phyloP scores from a whole-genome alignment of 1,284 basidiomycete species.

The Cryptococcus sp. region DNA sequence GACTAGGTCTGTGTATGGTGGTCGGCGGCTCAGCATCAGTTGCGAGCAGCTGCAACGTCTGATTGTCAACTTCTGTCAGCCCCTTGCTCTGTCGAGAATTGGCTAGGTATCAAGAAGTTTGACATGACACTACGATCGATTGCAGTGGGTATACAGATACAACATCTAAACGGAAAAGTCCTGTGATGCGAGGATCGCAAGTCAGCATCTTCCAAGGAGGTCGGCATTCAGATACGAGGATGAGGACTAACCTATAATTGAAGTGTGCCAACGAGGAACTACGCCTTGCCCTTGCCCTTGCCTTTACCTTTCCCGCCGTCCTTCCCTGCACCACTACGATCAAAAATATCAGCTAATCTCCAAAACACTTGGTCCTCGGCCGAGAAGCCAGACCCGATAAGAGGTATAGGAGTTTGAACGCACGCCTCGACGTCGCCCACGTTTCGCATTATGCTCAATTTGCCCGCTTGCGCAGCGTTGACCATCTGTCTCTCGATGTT shows the following conservation, averaged over 20 bases:
- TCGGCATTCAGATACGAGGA: neutral
- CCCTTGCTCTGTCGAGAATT: too few relatives aligned
- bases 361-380: neutral
- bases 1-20: too few relatives aligned
- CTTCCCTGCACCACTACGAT: constrained; percentile 23
- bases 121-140: too few relatives aligned
- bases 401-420: constrained; percentile 9
- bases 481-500: constrained; percentile 89
- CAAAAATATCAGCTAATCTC: neutral
- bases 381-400: neutral
- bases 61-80: too few relatives aligned
- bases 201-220: neutral
- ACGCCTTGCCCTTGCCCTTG: constrained; percentile 34
- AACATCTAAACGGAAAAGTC: constrained; percentile 7
- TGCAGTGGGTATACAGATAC: constrained; percentile 3
- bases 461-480: constrained; percentile 72
- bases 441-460: constrained; percentile 81
- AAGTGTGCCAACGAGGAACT: too few relatives aligned
- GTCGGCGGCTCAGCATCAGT: too few relatives aligned
- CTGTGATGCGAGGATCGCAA: neutral
- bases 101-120: too few relatives aligned
- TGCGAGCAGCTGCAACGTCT: too few relatives aligned
- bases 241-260: neutral
- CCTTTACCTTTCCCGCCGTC: constrained; percentile 24
- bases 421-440: constrained; percentile 40